Base-by-base conservation (phyloP, 768 basidiomycete genomes). In the Boletus insuetus region DNA sequence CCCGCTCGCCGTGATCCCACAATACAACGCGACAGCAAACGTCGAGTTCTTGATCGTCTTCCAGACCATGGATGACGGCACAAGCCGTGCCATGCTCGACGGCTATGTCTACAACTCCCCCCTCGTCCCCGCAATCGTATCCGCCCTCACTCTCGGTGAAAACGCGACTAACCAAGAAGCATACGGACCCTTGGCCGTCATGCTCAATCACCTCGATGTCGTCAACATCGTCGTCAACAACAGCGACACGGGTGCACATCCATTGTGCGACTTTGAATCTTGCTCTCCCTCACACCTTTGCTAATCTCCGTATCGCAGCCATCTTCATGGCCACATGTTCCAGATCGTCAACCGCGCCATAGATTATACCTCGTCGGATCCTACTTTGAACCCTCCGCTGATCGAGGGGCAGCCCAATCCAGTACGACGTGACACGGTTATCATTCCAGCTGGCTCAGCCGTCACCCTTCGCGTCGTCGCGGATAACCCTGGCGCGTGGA, bases 401-500 rank as follows among this genome's bases (percentile, higher is more conserved):
- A 75, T 79, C 22, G 89, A 93, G 72, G 85, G 82, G 14, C 89
- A 92, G 62, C 68, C 74, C 1, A 99, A 98, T 73, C 96, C 95
- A 3, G 83, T 95, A 65, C 85, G 93, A n/a, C 82, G 96, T 39
- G 96, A 99, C 70, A 95, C 93, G 0, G 75, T 96, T 16, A 81
- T 84, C 53, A 82, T 97, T 48, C 87, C 89, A 4, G 78, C 83
- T 4, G 78, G 78, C 55, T 72, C 80, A 19, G 85, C 85, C 4
- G 88, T 81, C 12, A 89, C 89, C 0, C 73, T 99, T 43, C 84
- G 93, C 20, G 71, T 94, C 63, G 74, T 86, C 45, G 91, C 92
- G 1, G 91, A 98, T 69, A 98, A 98, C 72, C 96, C 96, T 1
- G 96, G 96, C 12, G 85, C 81, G 9, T 95, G 92, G 89, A 70